Evolutionary conservation across 2,329 filamentous ascomycete species (phyloP).

Genomic region (Nigrospora osmanthi): DNA sequence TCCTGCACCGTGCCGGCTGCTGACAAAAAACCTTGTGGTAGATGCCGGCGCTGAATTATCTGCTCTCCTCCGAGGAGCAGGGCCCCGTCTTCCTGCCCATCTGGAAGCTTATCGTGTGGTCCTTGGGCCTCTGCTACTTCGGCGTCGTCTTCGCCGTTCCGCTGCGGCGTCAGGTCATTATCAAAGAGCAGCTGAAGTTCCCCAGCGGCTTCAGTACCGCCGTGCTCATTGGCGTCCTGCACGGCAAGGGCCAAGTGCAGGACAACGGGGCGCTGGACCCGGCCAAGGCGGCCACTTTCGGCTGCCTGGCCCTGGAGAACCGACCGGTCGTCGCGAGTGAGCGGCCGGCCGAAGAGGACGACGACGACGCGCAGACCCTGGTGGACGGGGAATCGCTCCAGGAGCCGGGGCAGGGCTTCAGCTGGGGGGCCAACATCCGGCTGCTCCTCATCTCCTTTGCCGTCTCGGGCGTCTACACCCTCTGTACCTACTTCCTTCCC

Average conservation of each 20-base stretch:
- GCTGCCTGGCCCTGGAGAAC: slow-evolving; percentile 23
- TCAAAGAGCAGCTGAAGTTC: slow-evolving; percentile 86
- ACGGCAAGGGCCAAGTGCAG: slow-evolving; percentile 48
- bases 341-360: slow-evolving; percentile 8
- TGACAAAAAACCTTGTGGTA: slow-evolving; percentile 10
- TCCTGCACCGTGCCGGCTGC: not conserved
- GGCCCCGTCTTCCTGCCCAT: slow-evolving; percentile 67
- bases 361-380: slow-evolving; percentile 9
- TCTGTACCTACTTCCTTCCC: slow-evolving; percentile 86
- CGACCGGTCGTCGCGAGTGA: slow-evolving; percentile 14
- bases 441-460: slow-evolving; percentile 50
- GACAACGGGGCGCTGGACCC: slow-evolving; percentile 15
- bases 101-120: slow-evolving; percentile 81
- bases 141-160: slow-evolving; percentile 96
- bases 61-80: slow-evolving; percentile 69
- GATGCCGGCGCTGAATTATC: slow-evolving; percentile 84
- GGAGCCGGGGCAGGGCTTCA: slow-evolving; percentile 26
- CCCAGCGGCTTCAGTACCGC: slow-evolving; percentile 94
- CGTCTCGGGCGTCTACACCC: slow-evolving; percentile 59
- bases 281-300: slow-evolving; percentile 21
- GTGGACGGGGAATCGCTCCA: slow-evolving; percentile 16
- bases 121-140: slow-evolving; percentile 88
- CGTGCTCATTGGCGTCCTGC: slow-evolving; percentile 82
- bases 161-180: slow-evolving; percentile 83
- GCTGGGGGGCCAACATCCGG: slow-evolving; percentile 41